Evolutionary conservation across 2,329 filamentous ascomycete species (phyloP), one percentile per base, ranked within the genome.

Genomic region (Phialocephala sp.): DNA sequence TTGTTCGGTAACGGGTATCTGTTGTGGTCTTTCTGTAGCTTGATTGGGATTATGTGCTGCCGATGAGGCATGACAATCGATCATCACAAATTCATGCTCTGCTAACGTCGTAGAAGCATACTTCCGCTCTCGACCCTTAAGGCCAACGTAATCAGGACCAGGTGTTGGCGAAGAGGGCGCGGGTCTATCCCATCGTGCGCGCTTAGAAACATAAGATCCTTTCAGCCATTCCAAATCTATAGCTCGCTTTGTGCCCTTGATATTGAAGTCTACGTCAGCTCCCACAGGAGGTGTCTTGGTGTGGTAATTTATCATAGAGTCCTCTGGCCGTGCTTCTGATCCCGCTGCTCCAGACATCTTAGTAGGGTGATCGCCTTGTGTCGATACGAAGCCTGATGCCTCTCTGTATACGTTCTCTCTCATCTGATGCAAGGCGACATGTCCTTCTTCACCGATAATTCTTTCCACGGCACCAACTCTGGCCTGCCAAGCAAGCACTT

Each of bases 191-290:
- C 73, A 75, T 35, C 71, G 68, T 66, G 74, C 66, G 20, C 73
- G 68, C 66, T 76, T 76, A 2, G 71, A 72, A 36, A 72, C 62
- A 60, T 73, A 70, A 5, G 73, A 72, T 15, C 72, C 73, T 59
- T 73, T 76, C 18, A 77, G 65, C 75, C 75, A 77, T 50, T 69
- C 45, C 27, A 63, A 45, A 63, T 75, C 66, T 15, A 59, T 59
- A 18, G 64, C 37, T 55, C 71, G 65, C 59, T 74, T 75, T 27
- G 45, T 67, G 14, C 63, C 59, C 32, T 57, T 65, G 12, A 39
- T 65, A 18, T 6, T 54, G 14, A 50, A 54, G 2, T 55, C 32
- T 27, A n/a, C 27, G 37, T n/a, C 22, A 35, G 39, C 37, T n/a
- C 35, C 22, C 15, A 20, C 45, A 41, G 32, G 37, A 39, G 45